phyloP scores from a whole-genome alignment of 2,329 filamentous ascomycete species.

The Colletotrichum musicola region DNA sequence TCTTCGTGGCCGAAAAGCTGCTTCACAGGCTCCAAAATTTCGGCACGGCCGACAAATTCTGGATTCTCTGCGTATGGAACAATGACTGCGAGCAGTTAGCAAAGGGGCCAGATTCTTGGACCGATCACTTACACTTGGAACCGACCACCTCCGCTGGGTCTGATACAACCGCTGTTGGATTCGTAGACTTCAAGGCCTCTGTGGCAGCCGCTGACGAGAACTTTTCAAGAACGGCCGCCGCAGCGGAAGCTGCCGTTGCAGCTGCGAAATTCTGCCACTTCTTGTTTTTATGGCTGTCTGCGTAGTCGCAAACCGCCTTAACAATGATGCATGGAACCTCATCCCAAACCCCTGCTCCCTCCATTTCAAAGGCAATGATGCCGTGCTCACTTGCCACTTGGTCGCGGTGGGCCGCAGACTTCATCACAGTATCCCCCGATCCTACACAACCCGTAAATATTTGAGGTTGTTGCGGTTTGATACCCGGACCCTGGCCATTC shows the following conservation, averaged over 20 bases:
- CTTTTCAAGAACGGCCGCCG: conserved; percentile 43
- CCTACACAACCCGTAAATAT: conserved; percentile 9
- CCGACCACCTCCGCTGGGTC: no score
- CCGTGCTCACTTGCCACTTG: background rate
- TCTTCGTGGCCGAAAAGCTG: background rate
- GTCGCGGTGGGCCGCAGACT: conserved; percentile 31
- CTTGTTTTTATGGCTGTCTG: conserved; percentile 34
- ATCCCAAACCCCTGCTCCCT: conserved; percentile 14
- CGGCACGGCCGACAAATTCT: background rate
- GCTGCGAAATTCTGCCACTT: conserved; percentile 25
- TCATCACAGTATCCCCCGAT: conserved; percentile 50
- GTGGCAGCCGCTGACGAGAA: background rate
- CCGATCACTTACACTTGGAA: background rate
- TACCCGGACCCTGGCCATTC: background rate
- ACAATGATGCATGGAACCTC: background rate
- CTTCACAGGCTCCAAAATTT: background rate
- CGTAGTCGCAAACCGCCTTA: conserved; percentile 41
- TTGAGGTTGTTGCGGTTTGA: background rate
- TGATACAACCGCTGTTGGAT: no score
- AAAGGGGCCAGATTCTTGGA: accelerated
- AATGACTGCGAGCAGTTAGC: conserved; percentile 4
- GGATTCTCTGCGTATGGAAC: background rate
- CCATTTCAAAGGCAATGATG: conserved; percentile 25
- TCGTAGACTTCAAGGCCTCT: no score
- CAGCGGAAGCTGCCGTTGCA: conserved; percentile 47